These are phyloP conservation scores for Dicorynia guianensis DNA, from an alignment of 306 rosid species.

Conservation along the genomic window DNA sequence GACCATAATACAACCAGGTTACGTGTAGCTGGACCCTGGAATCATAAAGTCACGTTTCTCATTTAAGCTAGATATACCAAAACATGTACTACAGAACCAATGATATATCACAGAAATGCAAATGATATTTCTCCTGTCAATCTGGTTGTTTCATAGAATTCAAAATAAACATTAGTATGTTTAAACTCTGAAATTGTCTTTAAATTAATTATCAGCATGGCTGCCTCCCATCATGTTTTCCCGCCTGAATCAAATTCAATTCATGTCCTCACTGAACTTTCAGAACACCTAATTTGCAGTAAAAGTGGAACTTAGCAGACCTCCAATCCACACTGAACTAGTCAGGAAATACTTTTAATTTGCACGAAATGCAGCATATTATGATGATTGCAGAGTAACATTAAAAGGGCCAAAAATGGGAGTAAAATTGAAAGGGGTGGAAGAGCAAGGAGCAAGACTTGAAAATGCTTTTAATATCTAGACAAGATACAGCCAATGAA, in stretches of 20 bases:
- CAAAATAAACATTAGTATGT: neutral
- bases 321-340: neutral
- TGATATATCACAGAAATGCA: neutral
- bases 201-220: no score
- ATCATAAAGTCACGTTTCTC: neutral
- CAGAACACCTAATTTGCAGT: neutral
- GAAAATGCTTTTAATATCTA: no score
- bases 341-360: neutral
- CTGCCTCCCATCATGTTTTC: neutral
- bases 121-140: neutral
- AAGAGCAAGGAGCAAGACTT: no score
- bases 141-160: neutral
- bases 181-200: no score
- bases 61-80: neutral
- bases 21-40: neutral
- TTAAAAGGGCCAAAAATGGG: neutral
- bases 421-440: neutral
- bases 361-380: neutral
- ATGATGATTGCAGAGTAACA: neutral
- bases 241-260: neutral
- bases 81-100: neutral
- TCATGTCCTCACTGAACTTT: neutral
- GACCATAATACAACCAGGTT: neutral
- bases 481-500: no score
- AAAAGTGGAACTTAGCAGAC: neutral